Conservation (phyloP, 495 filamentous ascomycete species). For the Hypoxylon trugodes region DNA sequence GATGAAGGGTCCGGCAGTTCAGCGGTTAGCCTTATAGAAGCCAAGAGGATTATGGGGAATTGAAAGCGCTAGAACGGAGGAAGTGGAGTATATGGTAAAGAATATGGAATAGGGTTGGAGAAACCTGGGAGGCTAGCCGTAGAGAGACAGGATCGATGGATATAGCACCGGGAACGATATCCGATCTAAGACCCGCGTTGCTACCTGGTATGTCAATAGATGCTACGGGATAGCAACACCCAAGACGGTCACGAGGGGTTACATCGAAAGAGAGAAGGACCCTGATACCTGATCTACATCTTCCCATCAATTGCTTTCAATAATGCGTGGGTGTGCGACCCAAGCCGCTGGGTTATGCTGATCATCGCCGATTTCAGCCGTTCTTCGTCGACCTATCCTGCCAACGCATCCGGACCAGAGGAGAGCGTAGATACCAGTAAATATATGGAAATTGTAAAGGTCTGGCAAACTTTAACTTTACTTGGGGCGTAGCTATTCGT, state of each 20-base stretch:
- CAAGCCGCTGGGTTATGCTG: constrained; percentile 19
- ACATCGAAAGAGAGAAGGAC: constrained; percentile 5
- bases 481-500: too few relatives aligned
- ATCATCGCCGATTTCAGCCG: constrained; percentile 6
- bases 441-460: too few relatives aligned
- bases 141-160: constrained; percentile 11
- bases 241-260: not conserved
- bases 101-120: not conserved
- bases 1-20: constrained; percentile 25
- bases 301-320: not conserved
- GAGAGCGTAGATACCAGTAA: too few relatives aligned
- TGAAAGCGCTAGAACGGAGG: constrained; percentile 1
- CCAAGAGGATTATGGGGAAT: constrained; percentile 4
- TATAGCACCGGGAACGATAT: constrained; percentile 17
- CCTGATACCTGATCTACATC: not conserved
- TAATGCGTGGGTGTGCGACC: constrained; percentile 4
- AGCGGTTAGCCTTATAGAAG: constrained; percentile 6
- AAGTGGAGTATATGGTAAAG: not conserved
- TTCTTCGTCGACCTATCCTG: not conserved
- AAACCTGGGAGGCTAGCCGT: constrained; percentile 13
- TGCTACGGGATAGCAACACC: too few relatives aligned
- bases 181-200: constrained; percentile 12
- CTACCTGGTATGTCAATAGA: too few relatives aligned
- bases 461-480: too few relatives aligned
- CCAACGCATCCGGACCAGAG: too few relatives aligned